These are phyloP conservation scores for Sugiyamaella grinbergsii DNA, from an alignment of 1,139 yeast genomes.

Conservation along the genomic window DNA sequence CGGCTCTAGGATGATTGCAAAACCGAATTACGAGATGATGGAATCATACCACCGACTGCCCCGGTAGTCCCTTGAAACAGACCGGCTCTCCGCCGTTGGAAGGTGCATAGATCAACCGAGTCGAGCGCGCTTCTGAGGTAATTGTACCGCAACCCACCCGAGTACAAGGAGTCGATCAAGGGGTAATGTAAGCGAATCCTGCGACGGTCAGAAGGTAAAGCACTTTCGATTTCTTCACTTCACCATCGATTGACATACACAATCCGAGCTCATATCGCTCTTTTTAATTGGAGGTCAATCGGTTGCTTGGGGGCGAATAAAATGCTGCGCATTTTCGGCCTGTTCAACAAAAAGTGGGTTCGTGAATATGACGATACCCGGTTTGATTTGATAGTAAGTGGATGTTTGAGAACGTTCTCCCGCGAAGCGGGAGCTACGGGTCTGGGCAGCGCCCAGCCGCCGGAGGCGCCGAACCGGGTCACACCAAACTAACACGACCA, in stretches of 20 bases:
- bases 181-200: conserved; percentile 9
- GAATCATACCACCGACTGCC: no score
- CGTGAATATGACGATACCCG: conserved; percentile 35
- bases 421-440: conserved; percentile 9
- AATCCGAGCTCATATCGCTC: background rate
- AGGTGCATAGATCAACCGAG: conserved; percentile 3
- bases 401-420: no score
- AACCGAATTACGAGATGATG: no score
- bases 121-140: background rate
- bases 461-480: conserved; percentile 1
- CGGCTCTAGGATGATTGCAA: no score
- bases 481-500: conserved; percentile 12
- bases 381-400: conserved; percentile 35
- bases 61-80: no score
- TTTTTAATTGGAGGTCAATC: background rate
- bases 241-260: no score
- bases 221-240: no score
- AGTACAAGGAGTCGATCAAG: conserved; percentile 6
- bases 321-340: conserved; percentile 23
- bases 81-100: conserved; percentile 3
- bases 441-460: conserved; percentile 13
- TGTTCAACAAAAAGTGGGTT: conserved; percentile 35
- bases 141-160: conserved; percentile 2
- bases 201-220: no score
- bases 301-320: background rate